phyloP scores from a whole-genome alignment of 169 alveolate species.

The Ichthyophthirius multifiliis region DNA sequence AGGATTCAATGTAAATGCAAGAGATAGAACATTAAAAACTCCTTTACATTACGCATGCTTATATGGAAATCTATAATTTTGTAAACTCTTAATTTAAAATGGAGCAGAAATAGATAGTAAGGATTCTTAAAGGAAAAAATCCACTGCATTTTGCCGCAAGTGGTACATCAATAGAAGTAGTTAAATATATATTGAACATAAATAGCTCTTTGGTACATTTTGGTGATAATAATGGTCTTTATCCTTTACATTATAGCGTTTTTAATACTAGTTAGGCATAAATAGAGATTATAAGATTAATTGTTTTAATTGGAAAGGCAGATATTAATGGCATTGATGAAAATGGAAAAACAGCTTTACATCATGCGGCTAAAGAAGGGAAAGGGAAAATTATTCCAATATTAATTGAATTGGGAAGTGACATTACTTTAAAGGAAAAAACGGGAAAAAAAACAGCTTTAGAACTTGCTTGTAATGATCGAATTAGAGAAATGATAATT shows the following conservation, averaged over 20 bases:
- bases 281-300: slow-evolving; percentile 57
- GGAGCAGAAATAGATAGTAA: slow-evolving; percentile 46
- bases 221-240: background rate
- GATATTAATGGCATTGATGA: slow-evolving; percentile 72
- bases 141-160: slow-evolving; percentile 62
- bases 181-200: slow-evolving; percentile 51
- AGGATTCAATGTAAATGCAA: slow-evolving; percentile 55
- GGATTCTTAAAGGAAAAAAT: slow-evolving; percentile 52
- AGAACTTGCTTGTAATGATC: slow-evolving; percentile 70
- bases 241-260: slow-evolving; percentile 43
- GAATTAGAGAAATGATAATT: slow-evolving; percentile 66
- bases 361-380: slow-evolving; percentile 73
- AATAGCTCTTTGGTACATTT: background rate
- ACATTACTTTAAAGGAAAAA: slow-evolving; percentile 39
- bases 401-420: slow-evolving; percentile 68
- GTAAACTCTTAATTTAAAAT: slow-evolving; percentile 48
- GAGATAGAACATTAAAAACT: slow-evolving; percentile 75
- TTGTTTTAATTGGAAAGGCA: slow-evolving; percentile 52
- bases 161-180: slow-evolving; percentile 48
- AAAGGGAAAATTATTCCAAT: slow-evolving; percentile 65
- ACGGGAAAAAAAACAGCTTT: slow-evolving; percentile 47
- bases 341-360: slow-evolving; percentile 72
- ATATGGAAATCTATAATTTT: slow-evolving; percentile 52
- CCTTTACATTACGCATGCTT: slow-evolving; percentile 74
- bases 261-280: slow-evolving; percentile 56